A percentile compares a stretch with the other conserved stretches of the same genome.
phyloP scores from a whole-genome alignment of 495 filamentous ascomycete genomes.

The Penicillium herquei region DNA sequence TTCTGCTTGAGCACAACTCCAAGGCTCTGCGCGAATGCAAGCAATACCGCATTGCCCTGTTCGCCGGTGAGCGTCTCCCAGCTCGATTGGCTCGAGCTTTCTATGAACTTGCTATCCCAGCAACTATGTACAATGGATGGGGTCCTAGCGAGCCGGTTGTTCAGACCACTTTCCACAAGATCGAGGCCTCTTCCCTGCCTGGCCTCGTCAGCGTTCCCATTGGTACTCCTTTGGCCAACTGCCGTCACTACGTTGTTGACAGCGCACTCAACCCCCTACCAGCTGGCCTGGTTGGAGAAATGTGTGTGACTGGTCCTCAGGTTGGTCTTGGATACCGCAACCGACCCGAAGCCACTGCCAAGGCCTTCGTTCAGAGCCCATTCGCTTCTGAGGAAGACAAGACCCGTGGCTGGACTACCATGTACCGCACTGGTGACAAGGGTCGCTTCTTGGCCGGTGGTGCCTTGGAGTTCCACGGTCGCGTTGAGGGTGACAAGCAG shows the following conservation, averaged over 20 bases:
- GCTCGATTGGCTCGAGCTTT: background rate
- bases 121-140: background rate
- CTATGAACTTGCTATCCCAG: background rate
- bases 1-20: background rate
- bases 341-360: background rate
- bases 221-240: too few species aligned
- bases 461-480: slow-evolving; percentile 19
- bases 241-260: background rate
- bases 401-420: slow-evolving; percentile 20
- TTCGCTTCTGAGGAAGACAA: background rate
- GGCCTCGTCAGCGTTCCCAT: too few species aligned
- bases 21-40: background rate
- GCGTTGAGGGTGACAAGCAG: slow-evolving; percentile 35
- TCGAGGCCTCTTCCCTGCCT: too few species aligned
- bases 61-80: background rate
- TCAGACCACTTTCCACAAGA: background rate
- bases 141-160: background rate
- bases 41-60: background rate
- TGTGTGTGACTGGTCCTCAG: background rate
- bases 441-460: slow-evolving; percentile 21
- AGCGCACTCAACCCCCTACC: background rate
- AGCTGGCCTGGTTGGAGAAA: background rate
- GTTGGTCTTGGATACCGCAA: background rate
- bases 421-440: slow-evolving; percentile 17
- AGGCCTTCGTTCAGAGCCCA: background rate